Evolutionary conservation across 78 protist genomes (phyloP).

Genomic region (Anaeramoeba flamelloides): DNA sequence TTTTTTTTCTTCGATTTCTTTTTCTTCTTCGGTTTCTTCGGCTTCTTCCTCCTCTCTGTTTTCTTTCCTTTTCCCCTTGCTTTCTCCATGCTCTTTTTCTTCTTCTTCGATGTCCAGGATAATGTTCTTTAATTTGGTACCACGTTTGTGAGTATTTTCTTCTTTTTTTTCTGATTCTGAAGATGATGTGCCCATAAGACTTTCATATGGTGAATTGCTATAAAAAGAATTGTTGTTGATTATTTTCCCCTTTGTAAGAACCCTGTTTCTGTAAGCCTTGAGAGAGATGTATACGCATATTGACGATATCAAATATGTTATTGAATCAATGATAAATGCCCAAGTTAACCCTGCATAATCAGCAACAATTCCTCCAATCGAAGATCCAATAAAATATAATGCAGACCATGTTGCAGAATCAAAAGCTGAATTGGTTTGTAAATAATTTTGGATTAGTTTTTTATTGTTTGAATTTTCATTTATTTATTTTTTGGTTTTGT

Average conservation of each 20-base stretch:
- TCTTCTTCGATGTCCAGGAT: background rate
- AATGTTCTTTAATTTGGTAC: too few relatives aligned
- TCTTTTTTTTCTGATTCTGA: background rate
- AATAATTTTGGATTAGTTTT: background rate
- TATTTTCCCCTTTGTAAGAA: too few relatives aligned
- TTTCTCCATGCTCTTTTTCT: background rate
- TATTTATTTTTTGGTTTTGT: too few relatives aligned
- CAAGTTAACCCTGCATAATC: background rate
- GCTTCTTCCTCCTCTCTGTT: background rate
- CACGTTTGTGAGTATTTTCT: too few relatives aligned
- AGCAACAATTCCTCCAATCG: background rate
- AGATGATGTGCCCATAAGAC: background rate
- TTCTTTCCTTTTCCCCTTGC: too few relatives aligned
- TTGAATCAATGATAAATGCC: background rate
- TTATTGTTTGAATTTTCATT: too few relatives aligned
- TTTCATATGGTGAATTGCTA: too few relatives aligned
- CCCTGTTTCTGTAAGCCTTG: too few relatives aligned
- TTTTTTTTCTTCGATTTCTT: too few relatives aligned
- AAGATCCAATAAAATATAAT: background rate
- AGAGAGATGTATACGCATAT: background rate
- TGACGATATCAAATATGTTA: background rate
- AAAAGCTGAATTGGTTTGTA: background rate
- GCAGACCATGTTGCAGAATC: background rate
- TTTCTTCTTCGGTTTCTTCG: too few relatives aligned
- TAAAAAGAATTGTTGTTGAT: too few relatives aligned